These are phyloP conservation scores for Samsoniella hepiali DNA, from an alignment of 2,329 filamentous ascomycete genomes.

Conservation along the genomic window DNA sequence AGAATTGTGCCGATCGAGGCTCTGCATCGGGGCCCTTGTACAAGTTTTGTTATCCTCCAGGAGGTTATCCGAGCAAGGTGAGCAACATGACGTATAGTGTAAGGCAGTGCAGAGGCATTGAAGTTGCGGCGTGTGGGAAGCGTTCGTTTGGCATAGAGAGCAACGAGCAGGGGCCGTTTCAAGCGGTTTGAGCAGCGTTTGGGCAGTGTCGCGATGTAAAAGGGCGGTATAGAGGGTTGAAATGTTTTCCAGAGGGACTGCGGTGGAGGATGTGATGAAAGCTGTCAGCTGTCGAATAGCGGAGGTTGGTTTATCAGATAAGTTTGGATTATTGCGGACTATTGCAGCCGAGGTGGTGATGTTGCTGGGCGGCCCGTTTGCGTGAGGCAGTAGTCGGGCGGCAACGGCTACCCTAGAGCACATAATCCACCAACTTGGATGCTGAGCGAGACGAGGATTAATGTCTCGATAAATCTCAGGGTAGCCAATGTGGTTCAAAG, in stretches of 20 bases:
- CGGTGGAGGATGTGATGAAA: neutral
- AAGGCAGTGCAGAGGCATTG: neutral
- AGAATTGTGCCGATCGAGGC: slow-evolving; percentile 8
- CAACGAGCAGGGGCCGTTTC: neutral
- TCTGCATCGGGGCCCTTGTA: neutral
- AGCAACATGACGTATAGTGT: neutral
- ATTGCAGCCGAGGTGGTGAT: too few relatives aligned
- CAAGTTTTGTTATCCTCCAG: neutral
- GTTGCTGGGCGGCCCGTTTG: too few relatives aligned
- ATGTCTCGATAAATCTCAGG: too few relatives aligned
- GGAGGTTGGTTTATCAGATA: neutral
- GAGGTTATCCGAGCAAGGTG: neutral
- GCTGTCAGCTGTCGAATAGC: too few relatives aligned
- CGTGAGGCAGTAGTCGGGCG: too few relatives aligned
- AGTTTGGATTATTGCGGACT: neutral
- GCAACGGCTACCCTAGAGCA: too few relatives aligned
- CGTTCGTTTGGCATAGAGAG: slow-evolving; percentile 15
- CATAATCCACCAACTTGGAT: too few relatives aligned
- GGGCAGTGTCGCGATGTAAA: slow-evolving; percentile 9
- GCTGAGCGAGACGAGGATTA: too few relatives aligned
- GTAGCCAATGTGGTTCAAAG: too few relatives aligned
- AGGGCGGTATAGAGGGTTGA: neutral
- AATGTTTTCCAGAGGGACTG: neutral
- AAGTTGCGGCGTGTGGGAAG: neutral
- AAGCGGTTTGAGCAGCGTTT: slow-evolving; percentile 17